phyloP scores from a whole-genome alignment of 805 yeast genomes.

The Grigorovia jiainica region DNA sequence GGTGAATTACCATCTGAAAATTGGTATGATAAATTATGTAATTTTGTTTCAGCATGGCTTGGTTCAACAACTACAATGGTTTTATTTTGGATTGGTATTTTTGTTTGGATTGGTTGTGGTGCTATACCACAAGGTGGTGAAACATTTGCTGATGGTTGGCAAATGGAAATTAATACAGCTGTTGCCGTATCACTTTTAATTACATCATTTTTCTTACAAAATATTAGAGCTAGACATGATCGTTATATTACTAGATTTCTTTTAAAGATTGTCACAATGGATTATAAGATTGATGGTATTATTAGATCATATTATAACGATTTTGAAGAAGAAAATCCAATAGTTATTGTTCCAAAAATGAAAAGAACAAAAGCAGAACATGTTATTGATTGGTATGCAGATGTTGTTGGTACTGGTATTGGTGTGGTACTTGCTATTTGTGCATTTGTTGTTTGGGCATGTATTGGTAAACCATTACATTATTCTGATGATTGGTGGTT shows the following conservation, averaged over 20 bases:
- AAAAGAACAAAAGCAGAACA: conserved; percentile 16
- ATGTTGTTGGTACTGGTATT: conserved; percentile 34
- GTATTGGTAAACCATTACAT: conserved; percentile 30
- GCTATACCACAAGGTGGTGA: conserved; percentile 20
- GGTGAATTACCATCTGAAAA: conserved; percentile 19
- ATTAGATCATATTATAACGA: conserved; percentile 16
- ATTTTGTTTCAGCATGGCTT: conserved; percentile 16
- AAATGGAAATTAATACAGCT: conserved; percentile 35
- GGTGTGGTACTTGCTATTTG: conserved; percentile 29
- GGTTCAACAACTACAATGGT: conserved; percentile 29
- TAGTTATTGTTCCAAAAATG: conserved; percentile 12
- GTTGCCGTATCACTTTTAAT: conserved; percentile 31
- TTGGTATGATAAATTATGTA: conserved; percentile 30
- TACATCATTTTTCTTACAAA: conserved; percentile 32
- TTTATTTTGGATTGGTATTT: conserved; percentile 32
- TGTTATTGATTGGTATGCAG: conserved; percentile 33
- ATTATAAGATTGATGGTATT: conserved; percentile 23
- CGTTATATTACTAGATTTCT: conserved; percentile 20
- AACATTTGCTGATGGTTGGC: conserved; percentile 32
- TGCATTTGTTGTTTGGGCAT: conserved; percentile 32
- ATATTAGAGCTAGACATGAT: conserved; percentile 33
- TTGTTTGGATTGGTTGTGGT: conserved; percentile 34
- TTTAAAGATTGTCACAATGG: conserved; percentile 17
- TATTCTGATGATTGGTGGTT: conserved; percentile 38
- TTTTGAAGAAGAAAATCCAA: conserved; percentile 18